Conservation (phyloP, 1,284 basidiomycete species). For the Boletus sp. region DNA sequence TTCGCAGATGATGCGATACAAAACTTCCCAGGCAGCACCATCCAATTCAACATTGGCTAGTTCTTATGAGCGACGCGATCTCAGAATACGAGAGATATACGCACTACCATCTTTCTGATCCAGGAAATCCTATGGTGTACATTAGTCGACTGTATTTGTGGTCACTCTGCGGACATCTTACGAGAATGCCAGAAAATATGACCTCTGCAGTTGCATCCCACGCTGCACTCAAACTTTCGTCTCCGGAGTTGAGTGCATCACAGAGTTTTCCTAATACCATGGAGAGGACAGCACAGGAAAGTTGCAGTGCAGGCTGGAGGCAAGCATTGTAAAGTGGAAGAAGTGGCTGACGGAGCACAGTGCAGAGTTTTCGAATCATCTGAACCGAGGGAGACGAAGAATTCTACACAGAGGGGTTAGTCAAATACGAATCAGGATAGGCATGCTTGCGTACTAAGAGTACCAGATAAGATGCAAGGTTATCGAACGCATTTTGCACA, state of each 20-base stretch:
- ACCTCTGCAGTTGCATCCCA: conserved; percentile 40
- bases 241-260: conserved; percentile 12
- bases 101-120: conserved; percentile 24
- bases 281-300: conserved; percentile 33
- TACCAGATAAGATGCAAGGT: conserved; percentile 30
- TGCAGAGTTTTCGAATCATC: conserved; percentile 29
- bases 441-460: conserved; percentile 31
- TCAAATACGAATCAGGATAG: neutral
- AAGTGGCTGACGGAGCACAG: conserved; percentile 35
- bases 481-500: conserved; percentile 24
- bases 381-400: conserved; percentile 31
- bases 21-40: conserved; percentile 18
- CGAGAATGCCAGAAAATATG: conserved; percentile 43
- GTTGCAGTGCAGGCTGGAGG: conserved; percentile 31
- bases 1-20: conserved; percentile 29
- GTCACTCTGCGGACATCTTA: conserved; percentile 20
- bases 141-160: conserved; percentile 12
- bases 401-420: conserved; percentile 25
- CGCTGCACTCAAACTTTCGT: conserved; percentile 13
- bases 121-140: conserved; percentile 27
- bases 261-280: conserved; percentile 33
- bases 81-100: neutral
- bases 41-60: conserved; percentile 17
- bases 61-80: neutral
- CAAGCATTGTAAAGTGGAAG: conserved; percentile 37